Base-by-base conservation (phyloP, 768 basidiomycete species). In the Tephrocybe rancida region DNA sequence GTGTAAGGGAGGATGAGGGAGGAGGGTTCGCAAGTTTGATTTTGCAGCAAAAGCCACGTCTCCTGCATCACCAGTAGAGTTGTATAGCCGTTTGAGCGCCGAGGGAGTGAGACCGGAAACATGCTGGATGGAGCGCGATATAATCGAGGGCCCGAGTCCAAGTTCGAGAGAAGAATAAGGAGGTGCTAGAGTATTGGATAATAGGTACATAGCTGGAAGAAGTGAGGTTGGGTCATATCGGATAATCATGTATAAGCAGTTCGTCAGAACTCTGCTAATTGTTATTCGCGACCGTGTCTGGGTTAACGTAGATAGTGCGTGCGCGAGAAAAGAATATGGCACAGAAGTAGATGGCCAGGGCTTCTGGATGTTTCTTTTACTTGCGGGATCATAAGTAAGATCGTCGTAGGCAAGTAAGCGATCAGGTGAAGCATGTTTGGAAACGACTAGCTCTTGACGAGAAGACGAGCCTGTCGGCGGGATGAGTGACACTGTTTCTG, bases 31-130 rank as follows among this genome's bases (percentile, higher is more conserved):
- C 19, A 91, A 68, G 52, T 82, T 89, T 3, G 84, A 83, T 65
- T 88, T 93, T 9, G 93, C 92, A 52, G 84, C 82, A 61, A 85
- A 93, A 1, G 95, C 95, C 7, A 95, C 91, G 64, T 95, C 92
- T 0, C 95, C 95, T 22, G 84, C 80, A 69, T 97, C 95, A 3
- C 95, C 95, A 29, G 76, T 83, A 39, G 80, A 72, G 57, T 85
- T 87, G 66, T 91, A 90, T 13, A 93, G 68, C 51, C 74, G 80
- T 67, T 74, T 85, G 42, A 88, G 77, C 11, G 86, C 79, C 7
- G 75, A 67, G 18, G 77, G 61, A 5, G 81, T 79, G 26, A 89
- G 71, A 19, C 89, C 88, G 14, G 88, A 91, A 27, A 88, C 80
- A 55, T 85, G 79, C 61, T 84, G 86, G n/a, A 91, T 81, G 6